phyloP scores from a whole-genome alignment of 805 yeast species.

The Brettanomyces anomalus region DNA sequence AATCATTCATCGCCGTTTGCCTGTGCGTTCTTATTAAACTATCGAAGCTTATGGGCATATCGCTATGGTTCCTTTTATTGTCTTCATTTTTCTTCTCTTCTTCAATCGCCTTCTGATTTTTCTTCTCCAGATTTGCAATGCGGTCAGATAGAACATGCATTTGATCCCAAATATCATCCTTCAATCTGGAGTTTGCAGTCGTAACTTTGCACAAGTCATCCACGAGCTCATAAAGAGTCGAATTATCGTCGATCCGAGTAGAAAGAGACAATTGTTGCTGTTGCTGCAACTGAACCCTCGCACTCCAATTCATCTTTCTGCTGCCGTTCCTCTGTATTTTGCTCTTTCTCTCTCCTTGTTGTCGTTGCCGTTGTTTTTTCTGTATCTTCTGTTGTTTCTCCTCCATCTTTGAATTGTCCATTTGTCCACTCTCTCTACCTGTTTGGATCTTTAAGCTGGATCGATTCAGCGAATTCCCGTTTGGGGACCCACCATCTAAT shows the following conservation, averaged over 20 bases:
- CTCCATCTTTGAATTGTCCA: too few species aligned
- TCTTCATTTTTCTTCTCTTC: too few species aligned
- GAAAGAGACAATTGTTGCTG: slow-evolving; percentile 3
- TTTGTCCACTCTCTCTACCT: too few species aligned
- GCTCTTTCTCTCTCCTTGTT: neutral
- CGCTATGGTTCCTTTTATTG: too few species aligned
- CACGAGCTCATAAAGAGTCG: slow-evolving; percentile 11
- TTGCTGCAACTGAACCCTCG: slow-evolving; percentile 1
- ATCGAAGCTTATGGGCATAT: too few species aligned
- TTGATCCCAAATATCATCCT: slow-evolving; percentile 20
- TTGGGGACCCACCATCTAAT: too few species aligned
- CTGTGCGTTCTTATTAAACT: slow-evolving; percentile 14
- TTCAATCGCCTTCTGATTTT: neutral
- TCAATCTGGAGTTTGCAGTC: slow-evolving; percentile 14
- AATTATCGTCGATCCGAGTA: slow-evolving; percentile 2
- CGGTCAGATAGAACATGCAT: slow-evolving; percentile 11
- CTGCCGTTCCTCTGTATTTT: neutral
- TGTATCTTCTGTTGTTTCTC: neutral
- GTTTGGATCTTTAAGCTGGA: too few species aligned
- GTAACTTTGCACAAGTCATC: slow-evolving; percentile 15
- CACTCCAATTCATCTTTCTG: neutral
- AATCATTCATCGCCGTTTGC: slow-evolving; percentile 9
- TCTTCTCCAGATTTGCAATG: neutral
- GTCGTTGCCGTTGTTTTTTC: neutral
- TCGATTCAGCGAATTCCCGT: too few species aligned